phyloP scores from a whole-genome alignment of 805 yeast species.

The Priceomyces fermenticarens region DNA sequence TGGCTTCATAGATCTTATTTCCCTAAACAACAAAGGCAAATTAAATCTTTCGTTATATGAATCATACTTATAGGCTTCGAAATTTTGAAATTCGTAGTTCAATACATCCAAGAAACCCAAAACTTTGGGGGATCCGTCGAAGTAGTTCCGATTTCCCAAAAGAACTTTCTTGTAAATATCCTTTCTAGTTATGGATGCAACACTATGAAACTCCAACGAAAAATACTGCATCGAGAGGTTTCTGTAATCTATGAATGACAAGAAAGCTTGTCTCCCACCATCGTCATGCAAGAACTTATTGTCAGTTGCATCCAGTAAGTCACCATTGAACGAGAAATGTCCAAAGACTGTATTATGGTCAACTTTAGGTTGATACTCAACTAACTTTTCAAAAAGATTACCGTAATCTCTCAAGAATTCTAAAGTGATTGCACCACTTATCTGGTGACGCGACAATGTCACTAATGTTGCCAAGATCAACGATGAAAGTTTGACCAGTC shows the following conservation, averaged over 20 bases:
- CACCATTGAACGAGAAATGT: constrained; percentile 41
- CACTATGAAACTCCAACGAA: constrained; percentile 68
- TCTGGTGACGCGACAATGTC: constrained; percentile 55
- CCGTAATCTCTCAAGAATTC: constrained; percentile 48
- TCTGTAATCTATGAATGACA: constrained; percentile 61
- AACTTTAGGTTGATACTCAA: constrained; percentile 53
- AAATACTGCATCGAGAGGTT: constrained; percentile 60
- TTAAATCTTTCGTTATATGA: constrained; percentile 24
- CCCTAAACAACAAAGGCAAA: constrained; percentile 34
- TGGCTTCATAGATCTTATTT: constrained; percentile 23
- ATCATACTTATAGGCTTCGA: constrained; percentile 39
- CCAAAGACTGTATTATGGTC: constrained; percentile 56
- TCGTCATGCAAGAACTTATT: constrained; percentile 35
- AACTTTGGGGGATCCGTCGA: constrained; percentile 62
- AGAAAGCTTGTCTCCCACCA: constrained; percentile 48
- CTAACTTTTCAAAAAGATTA: constrained; percentile 49
- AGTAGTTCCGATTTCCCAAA: constrained; percentile 47
- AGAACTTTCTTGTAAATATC: constrained; percentile 51
- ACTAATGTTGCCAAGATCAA: constrained; percentile 59
- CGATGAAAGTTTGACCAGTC: constrained; percentile 58
- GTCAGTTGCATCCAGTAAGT: constrained; percentile 22
- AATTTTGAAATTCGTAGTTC: constrained; percentile 50
- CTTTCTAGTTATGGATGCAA: constrained; percentile 47
- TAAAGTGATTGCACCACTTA: constrained; percentile 52
- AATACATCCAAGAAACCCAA: constrained; percentile 69